phyloP scores from a whole-genome alignment of 73 alveolate genomes.

The Symbiodinium natans region DNA sequence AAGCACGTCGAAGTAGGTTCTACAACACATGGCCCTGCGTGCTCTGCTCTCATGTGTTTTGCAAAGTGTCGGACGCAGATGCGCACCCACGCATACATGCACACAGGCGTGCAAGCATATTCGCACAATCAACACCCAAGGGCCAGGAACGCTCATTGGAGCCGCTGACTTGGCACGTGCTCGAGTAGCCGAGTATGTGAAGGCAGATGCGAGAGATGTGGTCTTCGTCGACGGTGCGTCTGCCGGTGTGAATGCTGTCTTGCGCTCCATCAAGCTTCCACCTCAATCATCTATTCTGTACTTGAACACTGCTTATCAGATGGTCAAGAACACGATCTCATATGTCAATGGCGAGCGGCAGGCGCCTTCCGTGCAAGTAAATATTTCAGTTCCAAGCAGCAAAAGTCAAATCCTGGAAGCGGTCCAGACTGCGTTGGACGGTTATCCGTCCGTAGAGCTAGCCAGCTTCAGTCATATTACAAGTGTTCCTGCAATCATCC shows the following conservation, averaged over 20 bases:
- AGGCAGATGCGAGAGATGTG: conserved; percentile 3
- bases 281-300: background rate
- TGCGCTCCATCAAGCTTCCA: conserved; percentile 11
- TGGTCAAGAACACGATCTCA: conserved; percentile 16
- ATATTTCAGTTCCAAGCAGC: background rate
- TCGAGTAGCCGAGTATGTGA: conserved; percentile 3
- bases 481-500: conserved; percentile 3
- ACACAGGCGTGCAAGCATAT: background rate
- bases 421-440: conserved; percentile 10
- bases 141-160: conserved; percentile 20
- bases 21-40: background rate
- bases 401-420: background rate
- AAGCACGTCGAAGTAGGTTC: background rate
- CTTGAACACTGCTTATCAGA: conserved; percentile 20
- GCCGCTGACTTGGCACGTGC: conserved; percentile 8
- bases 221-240: conserved; percentile 43
- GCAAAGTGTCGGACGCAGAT: background rate
- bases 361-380: background rate
- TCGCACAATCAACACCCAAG: conserved; percentile 3
- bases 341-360: background rate
- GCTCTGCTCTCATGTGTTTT: background rate
- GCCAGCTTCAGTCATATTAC: conserved; percentile 39
- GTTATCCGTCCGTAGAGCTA: background rate
- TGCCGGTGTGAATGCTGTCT: conserved; percentile 15
- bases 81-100: background rate